phyloP scores from a whole-genome alignment of 345 rosid species.

The Firmiana major region DNA sequence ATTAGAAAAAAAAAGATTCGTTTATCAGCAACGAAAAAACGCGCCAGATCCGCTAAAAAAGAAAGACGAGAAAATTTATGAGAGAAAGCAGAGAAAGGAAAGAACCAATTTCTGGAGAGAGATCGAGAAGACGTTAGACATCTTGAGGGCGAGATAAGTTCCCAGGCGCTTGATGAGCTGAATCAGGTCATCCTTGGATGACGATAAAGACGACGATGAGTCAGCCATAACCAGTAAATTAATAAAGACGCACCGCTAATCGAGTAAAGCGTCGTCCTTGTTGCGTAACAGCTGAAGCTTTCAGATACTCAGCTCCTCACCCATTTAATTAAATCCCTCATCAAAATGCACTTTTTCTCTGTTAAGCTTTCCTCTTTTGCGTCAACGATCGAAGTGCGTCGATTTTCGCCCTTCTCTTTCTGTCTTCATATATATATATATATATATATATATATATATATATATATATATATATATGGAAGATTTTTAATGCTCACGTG shows the following conservation, averaged over 20 bases:
- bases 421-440: background rate
- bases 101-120: conserved; percentile 66
- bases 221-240: conserved; percentile 44
- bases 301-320: conserved; percentile 11
- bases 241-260: background rate
- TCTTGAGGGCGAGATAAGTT: conserved; percentile 67
- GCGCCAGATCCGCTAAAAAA: conserved; percentile 29
- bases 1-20: background rate
- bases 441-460: too few relatives aligned
- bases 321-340: background rate
- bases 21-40: background rate
- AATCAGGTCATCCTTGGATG: conserved; percentile 74
- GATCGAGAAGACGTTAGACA: conserved; percentile 61
- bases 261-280: background rate
- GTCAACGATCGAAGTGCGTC: background rate
- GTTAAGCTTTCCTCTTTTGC: background rate
- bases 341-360: background rate
- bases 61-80: background rate
- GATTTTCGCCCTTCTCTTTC: background rate
- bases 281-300: conserved; percentile 8
- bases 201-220: conserved; percentile 33
- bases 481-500: background rate
- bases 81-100: conserved; percentile 12
- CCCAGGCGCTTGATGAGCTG: conserved; percentile 90
- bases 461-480: too few relatives aligned